These are phyloP conservation scores for Sporothrix protearum DNA, from an alignment of 2,329 filamentous ascomycete genomes.

Conservation along the genomic window DNA sequence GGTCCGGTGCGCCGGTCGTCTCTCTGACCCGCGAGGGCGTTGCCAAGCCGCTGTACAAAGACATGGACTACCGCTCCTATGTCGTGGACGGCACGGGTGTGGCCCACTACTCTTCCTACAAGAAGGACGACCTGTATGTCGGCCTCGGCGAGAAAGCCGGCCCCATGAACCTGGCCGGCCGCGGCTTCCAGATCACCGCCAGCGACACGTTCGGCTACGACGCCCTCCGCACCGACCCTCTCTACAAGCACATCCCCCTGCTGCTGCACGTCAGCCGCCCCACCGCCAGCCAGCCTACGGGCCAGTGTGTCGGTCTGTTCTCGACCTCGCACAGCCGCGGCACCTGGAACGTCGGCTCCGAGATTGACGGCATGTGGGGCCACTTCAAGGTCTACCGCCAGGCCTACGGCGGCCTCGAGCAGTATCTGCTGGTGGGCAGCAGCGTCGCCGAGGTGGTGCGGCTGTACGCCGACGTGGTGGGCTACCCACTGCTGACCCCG, in stretches of 20 bases:
- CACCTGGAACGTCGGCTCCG: slow-evolving; percentile 63
- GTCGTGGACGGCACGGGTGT: slow-evolving; percentile 54
- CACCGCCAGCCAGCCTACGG: slow-evolving; percentile 34
- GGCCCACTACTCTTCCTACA: slow-evolving; percentile 59
- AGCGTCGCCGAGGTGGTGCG: slow-evolving; percentile 64
- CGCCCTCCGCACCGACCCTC: slow-evolving; percentile 64
- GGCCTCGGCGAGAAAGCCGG: slow-evolving; percentile 70
- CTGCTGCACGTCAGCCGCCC: slow-evolving; percentile 62
- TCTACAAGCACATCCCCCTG: slow-evolving; percentile 73
- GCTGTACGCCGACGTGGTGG: slow-evolving; percentile 64
- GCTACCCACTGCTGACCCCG: slow-evolving; percentile 64
- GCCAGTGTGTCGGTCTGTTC: slow-evolving; percentile 59
- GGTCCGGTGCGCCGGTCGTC: slow-evolving; percentile 55
- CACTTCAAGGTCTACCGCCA: slow-evolving; percentile 71
- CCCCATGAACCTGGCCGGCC: slow-evolving; percentile 67
- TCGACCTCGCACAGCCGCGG: slow-evolving; percentile 64
- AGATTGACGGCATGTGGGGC: slow-evolving; percentile 74
- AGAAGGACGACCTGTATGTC: slow-evolving; percentile 58
- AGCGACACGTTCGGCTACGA: slow-evolving; percentile 74
- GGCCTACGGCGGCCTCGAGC: slow-evolving; percentile 67
- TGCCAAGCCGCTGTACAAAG: slow-evolving; percentile 54
- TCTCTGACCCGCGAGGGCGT: slow-evolving; percentile 51
- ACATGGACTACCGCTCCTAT: slow-evolving; percentile 64
- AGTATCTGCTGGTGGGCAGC: slow-evolving; percentile 64
- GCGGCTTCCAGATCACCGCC: slow-evolving; percentile 63